phyloP scores from a whole-genome alignment of 2,329 filamentous ascomycete genomes.

The Claviceps quebecensis region DNA sequence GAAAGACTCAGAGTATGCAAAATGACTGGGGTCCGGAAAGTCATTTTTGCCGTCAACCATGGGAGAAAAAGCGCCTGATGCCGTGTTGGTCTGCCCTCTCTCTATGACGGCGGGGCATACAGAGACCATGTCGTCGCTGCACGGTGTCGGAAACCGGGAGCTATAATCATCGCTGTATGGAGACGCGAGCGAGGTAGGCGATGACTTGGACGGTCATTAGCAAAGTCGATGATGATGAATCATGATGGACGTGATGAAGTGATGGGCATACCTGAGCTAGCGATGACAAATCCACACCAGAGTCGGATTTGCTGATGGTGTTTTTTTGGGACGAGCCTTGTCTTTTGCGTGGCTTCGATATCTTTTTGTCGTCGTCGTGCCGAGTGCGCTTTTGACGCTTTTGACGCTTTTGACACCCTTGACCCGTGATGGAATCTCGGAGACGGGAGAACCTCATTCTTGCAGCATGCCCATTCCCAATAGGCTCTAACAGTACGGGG shows the following conservation, averaged over 20 bases:
- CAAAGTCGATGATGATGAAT: neutral
- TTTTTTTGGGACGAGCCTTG: slow-evolving; percentile 19
- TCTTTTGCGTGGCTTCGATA: slow-evolving; percentile 31
- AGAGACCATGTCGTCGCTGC: slow-evolving; percentile 35
- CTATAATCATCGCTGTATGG: slow-evolving; percentile 25
- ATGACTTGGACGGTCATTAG: slow-evolving; percentile 15
- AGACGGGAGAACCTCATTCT: slow-evolving; percentile 47
- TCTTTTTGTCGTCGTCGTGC: slow-evolving; percentile 25
- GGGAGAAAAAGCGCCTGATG: slow-evolving; percentile 3
- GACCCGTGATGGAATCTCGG: slow-evolving; percentile 29
- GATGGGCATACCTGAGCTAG: slow-evolving; percentile 15
- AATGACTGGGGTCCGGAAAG: slow-evolving; percentile 14
- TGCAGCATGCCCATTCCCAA: slow-evolving; percentile 46
- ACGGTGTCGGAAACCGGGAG: slow-evolving; percentile 36
- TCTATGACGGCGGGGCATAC: slow-evolving; percentile 17
- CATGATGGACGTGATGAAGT: neutral
- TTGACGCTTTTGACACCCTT: slow-evolving; percentile 32
- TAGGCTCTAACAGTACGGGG: slow-evolving; percentile 37
- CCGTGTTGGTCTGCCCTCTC: slow-evolving; percentile 7
- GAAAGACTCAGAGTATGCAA: slow-evolving; percentile 22
- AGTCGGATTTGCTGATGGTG: slow-evolving; percentile 27
- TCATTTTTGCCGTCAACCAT: slow-evolving; percentile 13
- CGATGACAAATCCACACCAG: slow-evolving; percentile 15
- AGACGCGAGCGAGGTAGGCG: slow-evolving; percentile 23
- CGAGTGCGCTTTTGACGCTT: slow-evolving; percentile 34